A percentile compares a stretch with the other conserved stretches of the same genome.
These are phyloP conservation scores for Nakaseomyces delphensis DNA, from an alignment of 1,139 yeast species.

Conservation along the genomic window DNA sequence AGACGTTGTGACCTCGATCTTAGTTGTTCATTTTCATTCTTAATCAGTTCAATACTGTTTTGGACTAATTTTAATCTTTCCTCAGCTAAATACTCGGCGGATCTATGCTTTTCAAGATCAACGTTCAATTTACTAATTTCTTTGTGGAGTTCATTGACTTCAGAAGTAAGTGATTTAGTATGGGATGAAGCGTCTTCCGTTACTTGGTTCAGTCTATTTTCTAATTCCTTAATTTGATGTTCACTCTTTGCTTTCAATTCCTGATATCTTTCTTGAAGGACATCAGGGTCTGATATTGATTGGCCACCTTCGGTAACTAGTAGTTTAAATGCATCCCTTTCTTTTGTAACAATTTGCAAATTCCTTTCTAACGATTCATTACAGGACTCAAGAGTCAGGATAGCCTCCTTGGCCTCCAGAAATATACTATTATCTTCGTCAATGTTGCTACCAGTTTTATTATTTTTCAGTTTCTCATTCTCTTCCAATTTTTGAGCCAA, in stretches of 20 bases:
- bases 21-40: slow-evolving; percentile 40
- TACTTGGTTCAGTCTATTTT: slow-evolving; percentile 32
- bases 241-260: slow-evolving; percentile 25
- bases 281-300: slow-evolving; percentile 1
- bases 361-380: slow-evolving; percentile 36
- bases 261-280: slow-evolving; percentile 29
- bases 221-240: slow-evolving; percentile 28
- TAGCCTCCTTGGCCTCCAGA: slow-evolving; percentile 69
- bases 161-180: slow-evolving; percentile 35
- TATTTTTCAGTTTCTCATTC: slow-evolving; percentile 20
- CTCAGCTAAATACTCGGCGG: slow-evolving; percentile 38
- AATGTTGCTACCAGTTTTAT: slow-evolving; percentile 13
- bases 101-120: slow-evolving; percentile 39
- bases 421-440: slow-evolving; percentile 47
- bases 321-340: slow-evolving; percentile 18
- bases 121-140: slow-evolving; percentile 46
- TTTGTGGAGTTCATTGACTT: slow-evolving; percentile 34
- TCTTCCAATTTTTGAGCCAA: slow-evolving; percentile 61
- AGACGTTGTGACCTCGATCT: slow-evolving; percentile 39
- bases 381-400: slow-evolving; percentile 56
- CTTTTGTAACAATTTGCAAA: slow-evolving; percentile 14
- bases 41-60: slow-evolving; percentile 34
- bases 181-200: slow-evolving; percentile 39
- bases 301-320: background rate
- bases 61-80: slow-evolving; percentile 38